Percentiles rank a stretch among this genome's conserved stretches.
Conservation (phyloP, 176 grass and related monocot species). For the Hsuehochloa calcarea region DNA sequence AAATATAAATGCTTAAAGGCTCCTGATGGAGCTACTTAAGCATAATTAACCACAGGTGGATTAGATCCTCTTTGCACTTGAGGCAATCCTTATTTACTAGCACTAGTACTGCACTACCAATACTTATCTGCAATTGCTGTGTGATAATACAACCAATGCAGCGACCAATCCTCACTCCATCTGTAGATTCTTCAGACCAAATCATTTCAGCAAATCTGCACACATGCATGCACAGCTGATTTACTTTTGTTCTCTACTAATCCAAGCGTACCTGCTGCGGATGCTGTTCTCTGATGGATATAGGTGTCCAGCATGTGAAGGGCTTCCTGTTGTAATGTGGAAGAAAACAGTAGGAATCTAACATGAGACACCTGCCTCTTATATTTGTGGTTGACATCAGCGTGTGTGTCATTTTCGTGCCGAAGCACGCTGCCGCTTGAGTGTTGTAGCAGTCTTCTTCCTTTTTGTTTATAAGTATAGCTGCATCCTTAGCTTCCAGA, state of each 20-base stretch:
- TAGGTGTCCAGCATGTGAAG: neutral
- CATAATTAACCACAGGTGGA: neutral
- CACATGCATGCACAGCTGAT: neutral
- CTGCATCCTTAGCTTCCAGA: slow-evolving; percentile 45
- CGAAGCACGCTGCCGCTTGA: slow-evolving; percentile 36
- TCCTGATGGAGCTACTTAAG: slow-evolving; percentile 10
- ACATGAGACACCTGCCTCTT: neutral
- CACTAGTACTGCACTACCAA: neutral
- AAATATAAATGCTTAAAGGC: slow-evolving; percentile 26
- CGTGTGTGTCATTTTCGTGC: slow-evolving; percentile 32
- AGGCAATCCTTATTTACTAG: neutral
- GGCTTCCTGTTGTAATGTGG: neutral
- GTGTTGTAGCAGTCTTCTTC: slow-evolving; percentile 11
- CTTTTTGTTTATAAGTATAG: slow-evolving; percentile 17
- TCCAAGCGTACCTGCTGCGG: slow-evolving; percentile 12
- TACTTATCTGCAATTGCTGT: too few species aligned
- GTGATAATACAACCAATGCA: neutral
- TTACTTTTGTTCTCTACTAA: neutral
- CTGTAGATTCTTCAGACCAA: neutral
- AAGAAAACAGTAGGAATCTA: neutral
- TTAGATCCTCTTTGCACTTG: neutral
- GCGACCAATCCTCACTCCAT: neutral
- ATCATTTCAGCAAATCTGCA: slow-evolving; percentile 10
- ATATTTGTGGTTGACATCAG: neutral
- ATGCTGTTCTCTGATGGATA: neutral